A percentile compares a stretch with the other conserved stretches of the same genome.
These are phyloP conservation scores for Exobasidium rhododendri DNA, from an alignment of 1,284 basidiomycete genomes.

Conservation along the genomic window DNA sequence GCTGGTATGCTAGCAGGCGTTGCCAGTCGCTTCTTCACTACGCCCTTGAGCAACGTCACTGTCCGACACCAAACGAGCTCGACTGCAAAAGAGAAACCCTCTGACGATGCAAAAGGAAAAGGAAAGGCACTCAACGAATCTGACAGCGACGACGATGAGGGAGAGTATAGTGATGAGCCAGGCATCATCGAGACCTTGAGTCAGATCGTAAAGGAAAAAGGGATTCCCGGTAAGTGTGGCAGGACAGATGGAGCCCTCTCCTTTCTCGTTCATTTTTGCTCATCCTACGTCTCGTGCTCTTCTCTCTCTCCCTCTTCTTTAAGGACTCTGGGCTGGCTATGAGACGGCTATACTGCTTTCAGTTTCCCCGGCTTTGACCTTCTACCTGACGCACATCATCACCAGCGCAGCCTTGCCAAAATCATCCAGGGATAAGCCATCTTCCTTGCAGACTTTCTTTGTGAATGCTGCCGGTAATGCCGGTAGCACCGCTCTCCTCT, in stretches of 20 bases:
- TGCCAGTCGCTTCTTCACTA: constrained; percentile 56
- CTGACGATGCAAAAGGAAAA: constrained; percentile 18
- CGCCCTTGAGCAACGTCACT: constrained; percentile 59
- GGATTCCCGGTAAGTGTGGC: constrained; percentile 29
- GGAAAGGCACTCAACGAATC: constrained; percentile 11
- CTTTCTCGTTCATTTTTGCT: constrained; percentile 6
- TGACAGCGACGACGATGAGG: constrained; percentile 26
- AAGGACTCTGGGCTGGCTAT: constrained; percentile 56
- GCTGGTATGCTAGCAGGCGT: constrained; percentile 58
- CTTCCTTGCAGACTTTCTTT: constrained; percentile 55
- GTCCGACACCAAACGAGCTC: constrained; percentile 57
- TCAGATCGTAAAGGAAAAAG: constrained; percentile 55
- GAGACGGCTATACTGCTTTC: constrained; percentile 53
- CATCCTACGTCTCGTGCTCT: background rate
- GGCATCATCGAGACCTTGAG: constrained; percentile 41
- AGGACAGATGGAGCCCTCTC: background rate
- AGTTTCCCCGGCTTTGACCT: constrained; percentile 56
- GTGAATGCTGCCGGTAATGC: constrained; percentile 57
- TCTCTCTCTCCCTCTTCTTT: constrained; percentile 1
- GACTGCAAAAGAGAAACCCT: constrained; percentile 27
- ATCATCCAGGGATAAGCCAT: constrained; percentile 46
- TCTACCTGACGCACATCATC: constrained; percentile 48
- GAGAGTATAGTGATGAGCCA: constrained; percentile 27
- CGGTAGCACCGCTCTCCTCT: constrained; percentile 54
- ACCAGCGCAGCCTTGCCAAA: constrained; percentile 44